Evolutionary conservation across 1,139 yeast genomes (phyloP).

Genomic region (Protomyces pachydermus): DNA sequence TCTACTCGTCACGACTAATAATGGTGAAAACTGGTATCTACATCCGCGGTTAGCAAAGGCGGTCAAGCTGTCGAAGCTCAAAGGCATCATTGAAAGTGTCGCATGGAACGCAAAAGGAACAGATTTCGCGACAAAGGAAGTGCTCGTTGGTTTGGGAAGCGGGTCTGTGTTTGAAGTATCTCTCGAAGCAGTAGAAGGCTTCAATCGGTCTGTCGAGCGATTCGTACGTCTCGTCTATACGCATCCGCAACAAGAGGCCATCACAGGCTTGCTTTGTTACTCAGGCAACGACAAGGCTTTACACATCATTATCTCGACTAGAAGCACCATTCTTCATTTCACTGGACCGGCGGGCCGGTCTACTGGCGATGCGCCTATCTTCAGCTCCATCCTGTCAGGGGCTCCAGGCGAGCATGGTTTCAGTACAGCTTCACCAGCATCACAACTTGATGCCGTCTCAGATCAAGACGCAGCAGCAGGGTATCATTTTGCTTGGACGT

Average conservation of each 20-base stretch:
- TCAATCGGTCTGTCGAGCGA: conserved; percentile 19
- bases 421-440: not conserved
- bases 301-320: conserved; percentile 3
- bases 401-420: conserved; percentile 7
- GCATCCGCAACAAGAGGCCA: not conserved
- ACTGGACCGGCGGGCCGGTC: not conserved
- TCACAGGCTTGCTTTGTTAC: conserved; percentile 2
- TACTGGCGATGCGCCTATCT: not conserved
- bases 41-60: conserved; percentile 42
- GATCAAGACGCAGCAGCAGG: not conserved
- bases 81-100: conserved; percentile 35
- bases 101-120: conserved; percentile 19
- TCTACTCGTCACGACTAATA: conserved; percentile 47
- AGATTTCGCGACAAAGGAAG: conserved; percentile 6
- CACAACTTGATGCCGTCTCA: conserved; percentile 1
- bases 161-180: conserved; percentile 4
- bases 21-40: conserved; percentile 47
- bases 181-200: conserved; percentile 20
- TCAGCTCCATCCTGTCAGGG: not conserved
- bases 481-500: conserved; percentile 11
- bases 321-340: not conserved
- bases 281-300: not conserved
- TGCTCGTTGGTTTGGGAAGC: conserved; percentile 7
- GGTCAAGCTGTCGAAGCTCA: conserved; percentile 44
- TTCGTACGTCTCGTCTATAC: conserved; percentile 7